Evolutionary conservation across 257 asterid species (phyloP).

Genomic region (Plantago ovata): DNA sequence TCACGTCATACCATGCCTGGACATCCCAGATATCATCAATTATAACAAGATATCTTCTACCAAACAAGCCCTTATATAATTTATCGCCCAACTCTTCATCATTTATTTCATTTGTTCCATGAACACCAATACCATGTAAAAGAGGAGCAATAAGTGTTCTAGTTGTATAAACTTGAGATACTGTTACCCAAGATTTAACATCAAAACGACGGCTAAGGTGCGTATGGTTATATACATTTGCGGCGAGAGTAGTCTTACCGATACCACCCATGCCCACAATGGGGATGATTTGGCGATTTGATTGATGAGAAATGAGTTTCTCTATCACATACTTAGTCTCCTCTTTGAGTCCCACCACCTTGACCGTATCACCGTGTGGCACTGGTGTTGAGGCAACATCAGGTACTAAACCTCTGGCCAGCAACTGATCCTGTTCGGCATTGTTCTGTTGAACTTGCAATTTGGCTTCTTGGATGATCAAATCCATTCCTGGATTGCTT

Average conservation of each 20-base stretch:
- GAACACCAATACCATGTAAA: too few relatives aligned
- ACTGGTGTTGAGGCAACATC: not conserved
- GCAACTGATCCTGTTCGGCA: not conserved
- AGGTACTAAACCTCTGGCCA: not conserved
- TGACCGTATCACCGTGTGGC: not conserved
- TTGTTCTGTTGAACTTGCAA: not conserved
- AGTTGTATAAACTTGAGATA: conserved; percentile 13
- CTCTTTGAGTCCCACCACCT: too few relatives aligned
- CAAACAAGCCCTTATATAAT: too few relatives aligned
- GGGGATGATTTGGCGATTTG: not conserved
- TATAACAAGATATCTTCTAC: too few relatives aligned
- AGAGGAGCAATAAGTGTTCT: too few relatives aligned
- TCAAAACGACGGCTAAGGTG: not conserved
- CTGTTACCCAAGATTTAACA: conserved; percentile 7
- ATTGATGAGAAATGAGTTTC: not conserved
- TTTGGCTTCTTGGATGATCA: too few relatives aligned
- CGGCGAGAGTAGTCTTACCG: conserved; percentile 1
- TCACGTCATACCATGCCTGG: conserved; percentile 10
- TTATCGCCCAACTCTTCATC: too few relatives aligned
- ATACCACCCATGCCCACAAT: conserved; percentile 26
- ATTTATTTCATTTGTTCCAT: too few relatives aligned
- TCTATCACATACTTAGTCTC: not conserved
- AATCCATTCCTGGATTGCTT: not conserved
- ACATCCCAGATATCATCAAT: conserved; percentile 30
- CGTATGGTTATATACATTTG: conserved; percentile 12